Conservation (phyloP, 2,329 filamentous ascomycete genomes). For the Fusarium sp. region DNA sequence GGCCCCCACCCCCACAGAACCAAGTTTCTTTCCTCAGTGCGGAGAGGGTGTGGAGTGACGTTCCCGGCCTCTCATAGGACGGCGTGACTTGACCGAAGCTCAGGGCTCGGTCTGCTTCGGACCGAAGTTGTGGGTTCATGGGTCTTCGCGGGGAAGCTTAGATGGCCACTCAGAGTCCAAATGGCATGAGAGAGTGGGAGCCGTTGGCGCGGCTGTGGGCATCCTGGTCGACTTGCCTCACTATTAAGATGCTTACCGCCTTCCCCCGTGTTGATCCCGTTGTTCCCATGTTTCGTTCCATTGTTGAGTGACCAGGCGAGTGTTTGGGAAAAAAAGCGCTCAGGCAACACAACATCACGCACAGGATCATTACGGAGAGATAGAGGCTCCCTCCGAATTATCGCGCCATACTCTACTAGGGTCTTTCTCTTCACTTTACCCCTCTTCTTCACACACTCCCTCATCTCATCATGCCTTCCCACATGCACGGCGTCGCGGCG, state of each 20-base stretch:
- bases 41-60: slow-evolving; percentile 26
- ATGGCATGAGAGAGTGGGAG: neutral
- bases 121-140: slow-evolving; percentile 29
- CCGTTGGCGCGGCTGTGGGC: slow-evolving; percentile 19
- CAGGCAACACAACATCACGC: neutral
- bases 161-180: neutral
- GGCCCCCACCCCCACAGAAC: slow-evolving; percentile 35
- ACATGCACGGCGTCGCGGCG: slow-evolving; percentile 59
- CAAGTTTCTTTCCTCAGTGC: slow-evolving; percentile 18
- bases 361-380: neutral
- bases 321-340: neutral
- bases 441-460: neutral
- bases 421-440: neutral
- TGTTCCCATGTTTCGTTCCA: neutral
- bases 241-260: slow-evolving; percentile 7
- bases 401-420: neutral
- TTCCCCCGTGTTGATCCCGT: neutral
- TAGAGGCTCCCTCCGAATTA: neutral
- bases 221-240: slow-evolving; percentile 7
- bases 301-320: neutral
- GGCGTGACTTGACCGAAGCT: neutral
- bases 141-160: slow-evolving; percentile 6
- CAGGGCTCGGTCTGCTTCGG: slow-evolving; percentile 32
- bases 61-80: slow-evolving; percentile 1
- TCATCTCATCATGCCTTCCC: slow-evolving; percentile 44